Conservation (phyloP, 2,329 filamentous ascomycete genomes). For the Plenodomus lindquistii region DNA sequence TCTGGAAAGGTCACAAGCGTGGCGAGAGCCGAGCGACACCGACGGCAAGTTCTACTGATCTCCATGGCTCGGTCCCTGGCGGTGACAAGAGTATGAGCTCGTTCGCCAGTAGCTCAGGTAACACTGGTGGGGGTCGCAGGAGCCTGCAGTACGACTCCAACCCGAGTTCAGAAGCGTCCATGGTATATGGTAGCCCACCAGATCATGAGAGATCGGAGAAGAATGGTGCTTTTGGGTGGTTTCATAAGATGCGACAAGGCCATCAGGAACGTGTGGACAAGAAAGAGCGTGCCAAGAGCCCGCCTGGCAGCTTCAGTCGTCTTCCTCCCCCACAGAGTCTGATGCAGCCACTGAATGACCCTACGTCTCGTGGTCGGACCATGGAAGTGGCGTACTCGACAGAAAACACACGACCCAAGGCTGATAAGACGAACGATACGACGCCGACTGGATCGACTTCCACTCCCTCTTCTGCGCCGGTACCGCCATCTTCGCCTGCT, state of each 20-base stretch:
- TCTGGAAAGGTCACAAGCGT: slow-evolving; percentile 68
- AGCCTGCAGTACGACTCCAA: slow-evolving; percentile 41
- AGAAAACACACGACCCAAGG: slow-evolving; percentile 7
- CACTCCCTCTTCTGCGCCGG: neutral
- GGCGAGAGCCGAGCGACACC: slow-evolving; percentile 42
- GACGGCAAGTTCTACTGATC: slow-evolving; percentile 41
- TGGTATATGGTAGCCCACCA: slow-evolving; percentile 37
- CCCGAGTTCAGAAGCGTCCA: slow-evolving; percentile 31
- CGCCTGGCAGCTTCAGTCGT: slow-evolving; percentile 42
- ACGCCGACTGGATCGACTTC: slow-evolving; percentile 24
- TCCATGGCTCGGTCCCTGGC: slow-evolving; percentile 42
- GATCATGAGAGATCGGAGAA: slow-evolving; percentile 52
- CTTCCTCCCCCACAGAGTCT: slow-evolving; percentile 24
- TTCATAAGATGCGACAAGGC: slow-evolving; percentile 67
- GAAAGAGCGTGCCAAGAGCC: slow-evolving; percentile 58
- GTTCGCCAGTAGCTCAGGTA: slow-evolving; percentile 40
- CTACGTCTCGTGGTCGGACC: slow-evolving; percentile 25
- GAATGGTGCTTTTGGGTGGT: slow-evolving; percentile 66
- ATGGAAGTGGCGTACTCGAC: slow-evolving; percentile 30
- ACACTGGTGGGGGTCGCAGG: slow-evolving; percentile 29
- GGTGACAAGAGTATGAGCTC: slow-evolving; percentile 47
- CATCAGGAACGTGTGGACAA: slow-evolving; percentile 59
- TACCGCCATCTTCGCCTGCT: neutral
- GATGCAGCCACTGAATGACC: slow-evolving; percentile 20
- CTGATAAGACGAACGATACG: slow-evolving; percentile 23